Evolutionary conservation across 192 early-diverging fungal genomes (phyloP).

Genomic region (Podila clonocystis): DNA sequence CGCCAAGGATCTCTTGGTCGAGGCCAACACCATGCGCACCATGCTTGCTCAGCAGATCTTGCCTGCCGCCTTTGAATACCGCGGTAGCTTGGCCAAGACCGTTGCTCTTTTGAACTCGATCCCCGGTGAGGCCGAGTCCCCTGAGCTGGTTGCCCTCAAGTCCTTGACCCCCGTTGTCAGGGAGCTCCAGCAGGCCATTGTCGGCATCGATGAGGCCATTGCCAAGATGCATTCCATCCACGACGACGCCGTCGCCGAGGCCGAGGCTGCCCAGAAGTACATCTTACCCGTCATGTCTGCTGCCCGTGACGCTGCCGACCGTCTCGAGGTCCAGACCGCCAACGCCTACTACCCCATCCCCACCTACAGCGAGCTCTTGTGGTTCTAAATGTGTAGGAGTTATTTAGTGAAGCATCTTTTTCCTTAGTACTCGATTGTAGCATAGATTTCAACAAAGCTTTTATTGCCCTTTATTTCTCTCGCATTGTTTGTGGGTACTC

Average conservation of each 20-base stretch:
- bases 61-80: conserved; percentile 89
- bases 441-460: too few relatives aligned
- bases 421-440: too few relatives aligned
- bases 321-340: conserved; percentile 81
- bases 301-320: conserved; percentile 75
- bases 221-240: conserved; percentile 65
- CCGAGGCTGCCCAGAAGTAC: conserved; percentile 65
- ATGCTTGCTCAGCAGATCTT: conserved; percentile 88
- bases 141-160: conserved; percentile 79
- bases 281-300: conserved; percentile 79
- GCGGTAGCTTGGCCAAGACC: conserved; percentile 86
- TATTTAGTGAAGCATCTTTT: too few relatives aligned
- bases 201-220: conserved; percentile 65
- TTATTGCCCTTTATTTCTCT: too few relatives aligned
- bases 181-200: conserved; percentile 63
- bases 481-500: too few relatives aligned
- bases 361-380: conserved; percentile 94
- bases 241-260: conserved; percentile 70
- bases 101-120: conserved; percentile 77
- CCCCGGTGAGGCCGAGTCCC: conserved; percentile 55
- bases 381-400: conserved; percentile 24
- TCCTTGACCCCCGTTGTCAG: conserved; percentile 70
- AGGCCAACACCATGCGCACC: conserved; percentile 88
- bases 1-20: conserved; percentile 95
- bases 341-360: conserved; percentile 98